Conservation (phyloP, 176 grass and related monocot species). For the Phoenix roebelenii region DNA sequence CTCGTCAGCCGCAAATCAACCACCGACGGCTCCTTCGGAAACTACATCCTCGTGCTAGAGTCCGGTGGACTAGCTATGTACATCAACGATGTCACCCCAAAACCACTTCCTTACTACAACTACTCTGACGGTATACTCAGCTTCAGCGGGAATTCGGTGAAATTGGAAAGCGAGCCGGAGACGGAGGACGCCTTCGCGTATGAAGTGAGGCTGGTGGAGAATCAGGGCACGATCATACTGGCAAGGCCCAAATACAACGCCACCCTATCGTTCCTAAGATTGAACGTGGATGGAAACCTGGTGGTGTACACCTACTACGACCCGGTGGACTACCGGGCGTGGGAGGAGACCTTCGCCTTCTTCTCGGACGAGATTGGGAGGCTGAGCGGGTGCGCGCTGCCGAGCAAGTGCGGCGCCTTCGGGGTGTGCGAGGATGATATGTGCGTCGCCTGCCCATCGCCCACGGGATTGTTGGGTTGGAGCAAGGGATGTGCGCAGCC, state of each 20-base stretch:
- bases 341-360: conserved; percentile 30
- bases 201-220: conserved; percentile 6
- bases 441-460: conserved; percentile 28
- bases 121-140: conserved; percentile 25
- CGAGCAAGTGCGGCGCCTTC: conserved; percentile 16
- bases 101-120: conserved; percentile 30
- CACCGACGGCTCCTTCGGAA: conserved; percentile 18
- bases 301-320: conserved; percentile 36
- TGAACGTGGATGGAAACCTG: conserved; percentile 30
- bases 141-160: conserved; percentile 19
- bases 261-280: conserved; percentile 24
- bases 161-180: conserved; percentile 22
- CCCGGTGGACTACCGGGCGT: conserved; percentile 30
- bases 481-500: conserved; percentile 6
- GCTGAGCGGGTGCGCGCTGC: conserved; percentile 21
- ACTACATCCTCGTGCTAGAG: conserved; percentile 1
- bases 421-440: conserved; percentile 27
- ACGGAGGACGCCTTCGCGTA: conserved; percentile 26
- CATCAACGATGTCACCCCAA: conserved; percentile 4
- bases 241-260: conserved; percentile 35
- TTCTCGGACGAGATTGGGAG: conserved; percentile 22
- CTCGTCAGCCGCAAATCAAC: conserved; percentile 20
- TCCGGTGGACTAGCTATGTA: conserved; percentile 15
- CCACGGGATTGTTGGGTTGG: conserved; percentile 20
- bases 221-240: conserved; percentile 9